phyloP scores from a whole-genome alignment of 1,139 yeast species.

The Yamadazyma friedrichii region DNA sequence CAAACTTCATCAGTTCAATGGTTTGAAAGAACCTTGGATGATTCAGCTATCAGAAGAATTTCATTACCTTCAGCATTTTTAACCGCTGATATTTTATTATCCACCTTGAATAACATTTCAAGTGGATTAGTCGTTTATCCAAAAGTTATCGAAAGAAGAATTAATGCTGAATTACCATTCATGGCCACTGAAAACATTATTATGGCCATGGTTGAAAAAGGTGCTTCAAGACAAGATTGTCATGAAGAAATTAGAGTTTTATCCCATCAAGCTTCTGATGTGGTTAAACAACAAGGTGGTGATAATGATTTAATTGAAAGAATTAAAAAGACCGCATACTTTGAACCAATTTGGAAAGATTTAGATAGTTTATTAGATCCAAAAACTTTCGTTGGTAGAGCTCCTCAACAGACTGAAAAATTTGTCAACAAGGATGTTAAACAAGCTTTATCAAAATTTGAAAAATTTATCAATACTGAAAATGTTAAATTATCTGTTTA shows the following conservation, averaged over 20 bases:
- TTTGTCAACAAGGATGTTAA: conserved; percentile 84
- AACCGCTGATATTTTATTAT: conserved; percentile 89
- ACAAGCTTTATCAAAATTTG: conserved; percentile 73
- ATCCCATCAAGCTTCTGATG: conserved; percentile 96
- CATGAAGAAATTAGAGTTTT: conserved; percentile 97
- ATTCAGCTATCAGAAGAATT: conserved; percentile 96
- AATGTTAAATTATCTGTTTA: conserved; percentile 53
- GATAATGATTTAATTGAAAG: conserved; percentile 96
- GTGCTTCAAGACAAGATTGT: conserved; percentile 97
- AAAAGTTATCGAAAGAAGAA: conserved; percentile 96
- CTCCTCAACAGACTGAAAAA: conserved; percentile 96
- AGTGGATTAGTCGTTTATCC: conserved; percentile 97
- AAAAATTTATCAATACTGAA: conserved; percentile 58
- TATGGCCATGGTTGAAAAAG: conserved; percentile 99
- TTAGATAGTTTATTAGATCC: conserved; percentile 84
- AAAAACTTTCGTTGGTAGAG: conserved; percentile 94
- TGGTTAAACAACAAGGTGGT: conserved; percentile 97
- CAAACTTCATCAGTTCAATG: conserved; percentile 98
- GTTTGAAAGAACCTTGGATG: conserved; percentile 99
- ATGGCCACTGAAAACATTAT: conserved; percentile 99
- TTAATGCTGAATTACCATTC: conserved; percentile 91
- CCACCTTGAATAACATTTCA: conserved; percentile 87
- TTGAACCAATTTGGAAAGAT: conserved; percentile 85
- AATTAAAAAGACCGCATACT: conserved; percentile 74
- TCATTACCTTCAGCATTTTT: conserved; percentile 95